A percentile compares a stretch with the other conserved stretches of the same genome.
Conservation (phyloP, 2,329 filamentous ascomycete species). For the Huntiella abstrusa region DNA sequence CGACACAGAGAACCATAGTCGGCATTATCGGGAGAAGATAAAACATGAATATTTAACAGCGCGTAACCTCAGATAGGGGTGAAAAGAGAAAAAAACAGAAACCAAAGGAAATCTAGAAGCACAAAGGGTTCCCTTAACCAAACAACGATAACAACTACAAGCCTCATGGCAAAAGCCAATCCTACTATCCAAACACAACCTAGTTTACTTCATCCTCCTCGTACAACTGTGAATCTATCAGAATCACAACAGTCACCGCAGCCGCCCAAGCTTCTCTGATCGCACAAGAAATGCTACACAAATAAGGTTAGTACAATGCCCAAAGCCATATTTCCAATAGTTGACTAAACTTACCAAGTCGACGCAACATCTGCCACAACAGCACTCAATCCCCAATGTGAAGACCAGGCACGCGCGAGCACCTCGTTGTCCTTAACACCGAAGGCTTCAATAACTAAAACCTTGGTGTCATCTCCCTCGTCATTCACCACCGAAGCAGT, state of each 20-base stretch:
- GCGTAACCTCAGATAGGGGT: neutral
- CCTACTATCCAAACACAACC: neutral
- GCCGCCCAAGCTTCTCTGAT: slow-evolving; percentile 60
- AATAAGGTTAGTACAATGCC: neutral
- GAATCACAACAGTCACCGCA: slow-evolving; percentile 51
- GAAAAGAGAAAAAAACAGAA: slow-evolving; percentile 1
- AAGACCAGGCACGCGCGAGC: slow-evolving; percentile 57
- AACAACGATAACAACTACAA: neutral
- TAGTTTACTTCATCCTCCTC: slow-evolving; percentile 9
- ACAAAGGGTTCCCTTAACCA: neutral
- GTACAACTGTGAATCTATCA: slow-evolving; percentile 32
- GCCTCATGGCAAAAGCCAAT: neutral
- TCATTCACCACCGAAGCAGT: slow-evolving; percentile 12
- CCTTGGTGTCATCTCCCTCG: slow-evolving; percentile 21
- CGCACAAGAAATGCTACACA: slow-evolving; percentile 46
- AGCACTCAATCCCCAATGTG: slow-evolving; percentile 54
- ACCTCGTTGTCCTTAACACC: slow-evolving; percentile 60
- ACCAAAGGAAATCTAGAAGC: neutral
- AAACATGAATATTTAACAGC: neutral
- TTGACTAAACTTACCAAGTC: slow-evolving; percentile 36
- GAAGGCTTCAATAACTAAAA: slow-evolving; percentile 54
- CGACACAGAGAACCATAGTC: too few species aligned
- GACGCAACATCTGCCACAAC: slow-evolving; percentile 48
- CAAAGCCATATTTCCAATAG: neutral
- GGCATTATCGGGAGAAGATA: neutral